These are phyloP conservation scores for Phytopythium delawarense DNA, from an alignment of 352 stramenopile species.

Conservation along the genomic window DNA sequence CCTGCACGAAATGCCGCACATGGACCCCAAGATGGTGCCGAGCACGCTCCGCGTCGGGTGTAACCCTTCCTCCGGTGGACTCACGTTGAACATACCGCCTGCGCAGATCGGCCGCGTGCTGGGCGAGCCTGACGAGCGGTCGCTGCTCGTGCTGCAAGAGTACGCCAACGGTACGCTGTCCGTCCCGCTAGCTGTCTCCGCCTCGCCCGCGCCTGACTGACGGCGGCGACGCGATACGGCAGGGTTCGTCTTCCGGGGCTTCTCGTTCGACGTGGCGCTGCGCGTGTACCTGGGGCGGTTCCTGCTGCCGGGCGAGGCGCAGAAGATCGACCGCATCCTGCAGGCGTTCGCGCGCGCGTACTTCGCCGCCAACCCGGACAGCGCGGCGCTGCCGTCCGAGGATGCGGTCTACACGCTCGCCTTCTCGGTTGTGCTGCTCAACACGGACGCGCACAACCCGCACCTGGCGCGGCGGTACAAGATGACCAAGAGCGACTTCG, in stretches of 20 bases:
- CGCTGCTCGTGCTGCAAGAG: conserved; percentile 58
- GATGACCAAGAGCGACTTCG: conserved; percentile 70
- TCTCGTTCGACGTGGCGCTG: conserved; percentile 60
- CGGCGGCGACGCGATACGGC: too few species aligned
- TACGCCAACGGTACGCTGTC: conserved; percentile 47
- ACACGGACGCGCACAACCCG: conserved; percentile 79
- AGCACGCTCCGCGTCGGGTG: background rate
- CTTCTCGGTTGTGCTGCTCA: conserved; percentile 76
- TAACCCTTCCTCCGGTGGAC: background rate
- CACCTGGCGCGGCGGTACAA: conserved; percentile 58
- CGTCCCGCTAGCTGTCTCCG: background rate
- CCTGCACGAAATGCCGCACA: conserved; percentile 58
- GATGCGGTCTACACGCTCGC: conserved; percentile 75
- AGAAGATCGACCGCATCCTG: conserved; percentile 86
- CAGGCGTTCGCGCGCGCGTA: conserved; percentile 74
- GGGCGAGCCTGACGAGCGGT: conserved; percentile 56
- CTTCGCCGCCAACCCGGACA: conserved; percentile 47
- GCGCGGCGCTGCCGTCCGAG: conserved; percentile 50
- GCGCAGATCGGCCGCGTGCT: conserved; percentile 54
- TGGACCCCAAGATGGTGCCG: conserved; percentile 59
- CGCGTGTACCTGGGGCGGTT: conserved; percentile 74
- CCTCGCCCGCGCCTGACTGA: too few species aligned
- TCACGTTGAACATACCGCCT: background rate
- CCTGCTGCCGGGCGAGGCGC: conserved; percentile 62
- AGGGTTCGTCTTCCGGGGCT: conserved; percentile 62